Percentiles rank a stretch among this genome's conserved stretches.
Conservation (phyloP, 139 green algal genomes). For the Pseudopediastrum boryanum region DNA sequence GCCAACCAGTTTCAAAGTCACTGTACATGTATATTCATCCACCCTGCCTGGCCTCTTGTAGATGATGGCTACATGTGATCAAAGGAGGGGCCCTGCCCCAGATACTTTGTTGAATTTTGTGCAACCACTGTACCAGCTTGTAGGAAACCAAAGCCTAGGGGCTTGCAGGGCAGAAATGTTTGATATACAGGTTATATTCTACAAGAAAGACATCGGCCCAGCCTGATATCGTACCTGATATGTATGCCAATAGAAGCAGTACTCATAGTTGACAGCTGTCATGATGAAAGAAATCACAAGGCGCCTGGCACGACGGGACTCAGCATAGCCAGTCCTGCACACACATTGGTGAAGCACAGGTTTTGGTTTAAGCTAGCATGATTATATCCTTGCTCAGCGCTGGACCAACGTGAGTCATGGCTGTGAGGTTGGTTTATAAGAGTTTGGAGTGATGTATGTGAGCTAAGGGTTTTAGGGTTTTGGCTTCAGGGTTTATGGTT, state of each 20-base stretch:
- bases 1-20: too few relatives aligned
- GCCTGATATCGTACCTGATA: slow-evolving; percentile 1
- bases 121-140: neutral
- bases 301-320: slow-evolving; percentile 60
- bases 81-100: neutral
- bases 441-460: too few relatives aligned
- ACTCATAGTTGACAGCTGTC: slow-evolving; percentile 71
- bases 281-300: slow-evolving; percentile 76
- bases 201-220: neutral
- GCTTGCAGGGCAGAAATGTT: neutral
- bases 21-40: too few relatives aligned
- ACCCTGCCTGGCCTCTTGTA: too few relatives aligned
- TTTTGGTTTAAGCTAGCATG: too few relatives aligned
- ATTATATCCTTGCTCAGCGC: too few relatives aligned
- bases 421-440: too few relatives aligned
- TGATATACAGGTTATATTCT: neutral
- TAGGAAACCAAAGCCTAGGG: neutral
- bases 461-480: too few relatives aligned
- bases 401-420: too few relatives aligned
- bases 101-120: neutral
- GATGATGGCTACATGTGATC: neutral
- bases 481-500: too few relatives aligned
- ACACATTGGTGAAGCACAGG: neutral
- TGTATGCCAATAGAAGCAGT: slow-evolving; percentile 45
- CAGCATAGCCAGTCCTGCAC: slow-evolving; percentile 45